Conservation (phyloP, 805 yeast genomes). For the Metschnikowia borealis region DNA sequence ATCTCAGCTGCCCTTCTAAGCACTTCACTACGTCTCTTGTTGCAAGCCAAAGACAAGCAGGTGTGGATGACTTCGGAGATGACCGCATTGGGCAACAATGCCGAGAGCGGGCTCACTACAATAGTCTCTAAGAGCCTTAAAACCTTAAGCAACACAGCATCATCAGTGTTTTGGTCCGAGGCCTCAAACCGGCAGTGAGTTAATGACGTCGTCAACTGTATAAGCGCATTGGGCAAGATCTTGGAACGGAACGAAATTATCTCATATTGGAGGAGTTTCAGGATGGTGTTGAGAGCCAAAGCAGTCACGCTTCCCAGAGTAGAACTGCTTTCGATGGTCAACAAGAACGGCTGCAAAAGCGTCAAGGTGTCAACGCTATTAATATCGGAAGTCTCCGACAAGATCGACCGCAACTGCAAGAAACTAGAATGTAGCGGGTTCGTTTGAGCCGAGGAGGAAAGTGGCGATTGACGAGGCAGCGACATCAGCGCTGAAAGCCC, state of each 20-base stretch:
- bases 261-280: constrained; percentile 67
- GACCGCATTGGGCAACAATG: constrained; percentile 70
- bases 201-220: constrained; percentile 67
- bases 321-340: constrained; percentile 76
- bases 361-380: constrained; percentile 65
- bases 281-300: constrained; percentile 69
- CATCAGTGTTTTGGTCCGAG: constrained; percentile 87
- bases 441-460: constrained; percentile 15
- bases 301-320: constrained; percentile 86
- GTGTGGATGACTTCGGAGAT: constrained; percentile 89
- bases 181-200: constrained; percentile 97
- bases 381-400: constrained; percentile 51
- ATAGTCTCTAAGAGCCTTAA: constrained; percentile 66
- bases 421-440: constrained; percentile 75
- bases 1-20: constrained; percentile 85
- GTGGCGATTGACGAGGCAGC: constrained; percentile 25
- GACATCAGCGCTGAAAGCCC: constrained; percentile 4
- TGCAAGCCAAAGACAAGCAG: constrained; percentile 86
- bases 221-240: constrained; percentile 54
- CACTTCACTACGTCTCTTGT: constrained; percentile 86
- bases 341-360: constrained; percentile 78
- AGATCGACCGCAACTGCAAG: constrained; percentile 68
- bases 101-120: constrained; percentile 61
- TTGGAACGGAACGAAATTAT: constrained; percentile 55
- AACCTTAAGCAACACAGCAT: constrained; percentile 82